Base-by-base conservation (phyloP, 192 early-diverging fungal genomes). In the Podila minutissima region DNA sequence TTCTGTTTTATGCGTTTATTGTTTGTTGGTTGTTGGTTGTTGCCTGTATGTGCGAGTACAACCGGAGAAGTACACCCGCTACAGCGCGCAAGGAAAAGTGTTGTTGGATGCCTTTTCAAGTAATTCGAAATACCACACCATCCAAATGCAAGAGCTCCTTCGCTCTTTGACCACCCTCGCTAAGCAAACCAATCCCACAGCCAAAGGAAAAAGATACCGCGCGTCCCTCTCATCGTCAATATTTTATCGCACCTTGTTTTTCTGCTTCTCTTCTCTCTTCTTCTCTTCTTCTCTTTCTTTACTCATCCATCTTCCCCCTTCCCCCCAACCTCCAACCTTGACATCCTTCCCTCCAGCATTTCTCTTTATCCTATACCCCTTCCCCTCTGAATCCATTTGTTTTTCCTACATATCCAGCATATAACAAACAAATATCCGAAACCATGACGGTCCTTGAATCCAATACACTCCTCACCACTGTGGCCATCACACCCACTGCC, bases 391-490 rank as follows among this genome's bases (percentile, higher is more conserved):
- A 4, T 33, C 33, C 59, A 60, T 32, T 11, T 9, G 11, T 60
- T 8, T 11, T 6, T 60, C 11, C 24, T 26, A 55, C 3, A 29
- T 29, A 1, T 24, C 53, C 53, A 12, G 5, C 53, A 37, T 35
- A n/a, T n/a, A 55, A n/a, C 53, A 55, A 55, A 26, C 53, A n/a
- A 55, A 55, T 26, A 22, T 22, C 22, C 28, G 29, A 61, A 9
- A 19, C 31, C 24, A 81, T 81, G 76, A 81, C 76, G 29, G 66
- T 73, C 24, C 76, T 71, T 22, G 71, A 81, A 66, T 62, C 64
- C 61, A 69, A 55, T 38, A 15, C 62, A 22, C 71, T 66, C 13
- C 49, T 63, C 26, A 73, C 62, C 4, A 58, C 76, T 0, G 60
- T 62, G 19, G 24, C 65, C 6, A 48, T 69, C n/a, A 58, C 66